Percentiles rank a stretch among this genome's conserved stretches.
Evolutionary conservation across 2,329 filamentous ascomycete genomes (phyloP).

Genomic region (Paecilomyces formosus): DNA sequence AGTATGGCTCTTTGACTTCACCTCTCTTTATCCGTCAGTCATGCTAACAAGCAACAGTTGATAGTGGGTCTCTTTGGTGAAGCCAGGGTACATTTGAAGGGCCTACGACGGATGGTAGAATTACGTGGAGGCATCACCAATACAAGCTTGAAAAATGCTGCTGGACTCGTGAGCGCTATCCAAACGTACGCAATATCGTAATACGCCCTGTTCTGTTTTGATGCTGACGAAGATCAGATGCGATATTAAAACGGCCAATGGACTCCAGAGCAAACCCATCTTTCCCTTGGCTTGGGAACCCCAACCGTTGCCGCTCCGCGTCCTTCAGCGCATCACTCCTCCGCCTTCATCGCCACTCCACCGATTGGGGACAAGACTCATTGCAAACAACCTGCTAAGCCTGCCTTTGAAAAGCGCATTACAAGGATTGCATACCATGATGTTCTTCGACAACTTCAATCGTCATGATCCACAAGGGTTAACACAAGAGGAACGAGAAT

Average conservation of each 20-base stretch:
- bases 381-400: slow-evolving; percentile 21
- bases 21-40: not conserved
- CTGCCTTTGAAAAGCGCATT: slow-evolving; percentile 17
- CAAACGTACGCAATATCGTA: slow-evolving; percentile 17
- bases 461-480: slow-evolving; percentile 13
- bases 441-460: slow-evolving; percentile 24
- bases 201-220: not conserved
- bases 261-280: slow-evolving; percentile 24
- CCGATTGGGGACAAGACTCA: slow-evolving; percentile 19
- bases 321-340: slow-evolving; percentile 21
- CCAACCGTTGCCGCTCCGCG: slow-evolving; percentile 18
- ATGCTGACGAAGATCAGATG: slow-evolving; percentile 14
- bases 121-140: slow-evolving; percentile 25
- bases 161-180: slow-evolving; percentile 17
- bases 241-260: slow-evolving; percentile 27
- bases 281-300: slow-evolving; percentile 27
- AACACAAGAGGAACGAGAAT: slow-evolving; percentile 18
- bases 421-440: slow-evolving; percentile 19
- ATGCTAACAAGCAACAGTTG: slow-evolving; percentile 16
- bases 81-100: slow-evolving; percentile 30
- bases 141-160: slow-evolving; percentile 16
- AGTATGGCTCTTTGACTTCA: slow-evolving; percentile 13
- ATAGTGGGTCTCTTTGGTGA: slow-evolving; percentile 32
- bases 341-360: slow-evolving; percentile 15
- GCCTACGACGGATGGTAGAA: slow-evolving; percentile 30